phyloP scores from a whole-genome alignment of 2,329 filamentous ascomycete species.

The Cladophialophora yegresii region DNA sequence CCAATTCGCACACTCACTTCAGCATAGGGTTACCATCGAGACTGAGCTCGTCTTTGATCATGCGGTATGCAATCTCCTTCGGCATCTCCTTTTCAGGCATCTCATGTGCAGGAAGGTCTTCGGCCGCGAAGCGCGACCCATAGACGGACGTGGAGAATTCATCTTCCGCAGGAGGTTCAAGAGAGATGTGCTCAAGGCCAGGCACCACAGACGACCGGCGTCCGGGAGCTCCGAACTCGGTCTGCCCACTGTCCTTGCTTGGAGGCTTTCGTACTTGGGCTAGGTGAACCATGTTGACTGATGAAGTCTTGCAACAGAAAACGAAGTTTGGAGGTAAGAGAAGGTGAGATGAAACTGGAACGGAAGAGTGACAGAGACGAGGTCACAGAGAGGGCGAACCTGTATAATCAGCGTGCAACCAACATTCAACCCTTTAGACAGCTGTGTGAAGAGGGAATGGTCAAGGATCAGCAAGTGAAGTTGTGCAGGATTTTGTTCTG shows the following conservation, averaged over 20 bases:
- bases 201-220: slow-evolving; percentile 33
- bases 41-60: slow-evolving; percentile 94
- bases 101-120: slow-evolving; percentile 77
- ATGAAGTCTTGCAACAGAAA: background rate
- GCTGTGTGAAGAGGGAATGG: slow-evolving; percentile 14
- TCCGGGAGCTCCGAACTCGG: slow-evolving; percentile 15
- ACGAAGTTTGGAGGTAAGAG: slow-evolving; percentile 6
- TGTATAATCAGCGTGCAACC: background rate
- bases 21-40: slow-evolving; percentile 89
- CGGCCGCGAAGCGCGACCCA: slow-evolving; percentile 77
- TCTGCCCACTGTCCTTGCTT: slow-evolving; percentile 7
- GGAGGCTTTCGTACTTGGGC: slow-evolving; percentile 43
- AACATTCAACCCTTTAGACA: slow-evolving; percentile 1
- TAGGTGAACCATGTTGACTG: slow-evolving; percentile 47
- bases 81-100: slow-evolving; percentile 94
- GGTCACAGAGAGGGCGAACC: background rate
- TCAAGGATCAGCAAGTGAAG: slow-evolving; percentile 2
- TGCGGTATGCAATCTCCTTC: slow-evolving; percentile 84
- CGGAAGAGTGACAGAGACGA: slow-evolving; percentile 1
- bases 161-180: slow-evolving; percentile 49
- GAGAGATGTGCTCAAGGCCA: slow-evolving; percentile 42
- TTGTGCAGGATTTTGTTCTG: slow-evolving; percentile 15
- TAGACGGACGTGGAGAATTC: slow-evolving; percentile 76
- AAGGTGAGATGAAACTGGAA: background rate
- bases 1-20: slow-evolving; percentile 42